phyloP scores from a whole-genome alignment of 306 rosid genomes.

The Sesbania bispinosa region DNA sequence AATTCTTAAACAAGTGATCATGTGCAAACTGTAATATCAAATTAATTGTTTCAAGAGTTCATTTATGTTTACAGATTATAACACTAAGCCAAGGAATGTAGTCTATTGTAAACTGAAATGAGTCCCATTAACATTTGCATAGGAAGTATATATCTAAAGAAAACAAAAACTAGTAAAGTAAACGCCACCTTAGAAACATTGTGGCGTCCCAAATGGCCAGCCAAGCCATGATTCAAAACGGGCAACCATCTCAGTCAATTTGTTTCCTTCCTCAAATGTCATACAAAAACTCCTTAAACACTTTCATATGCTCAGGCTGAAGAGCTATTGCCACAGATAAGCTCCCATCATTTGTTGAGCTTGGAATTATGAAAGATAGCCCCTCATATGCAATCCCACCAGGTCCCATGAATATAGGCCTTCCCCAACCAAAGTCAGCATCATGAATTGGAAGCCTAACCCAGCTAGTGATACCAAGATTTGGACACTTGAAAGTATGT shows the following conservation, averaged over 20 bases:
- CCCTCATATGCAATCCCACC: slow-evolving; percentile 92
- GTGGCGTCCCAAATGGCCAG: too few relatives aligned
- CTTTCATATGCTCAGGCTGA: slow-evolving; percentile 61
- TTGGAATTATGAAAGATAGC: slow-evolving; percentile 61
- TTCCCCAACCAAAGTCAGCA: slow-evolving; percentile 97
- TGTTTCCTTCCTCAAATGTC: slow-evolving; percentile 37
- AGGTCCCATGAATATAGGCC: slow-evolving; percentile 95
- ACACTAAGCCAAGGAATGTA: too few relatives aligned
- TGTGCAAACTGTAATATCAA: slow-evolving; percentile 3
- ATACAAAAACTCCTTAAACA: slow-evolving; percentile 47
- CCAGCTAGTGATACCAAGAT: slow-evolving; percentile 96
- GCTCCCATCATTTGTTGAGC: slow-evolving; percentile 64
- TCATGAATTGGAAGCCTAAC: slow-evolving; percentile 81
- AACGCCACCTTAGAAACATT: too few relatives aligned
- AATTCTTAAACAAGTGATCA: not conserved
- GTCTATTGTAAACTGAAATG: not conserved
- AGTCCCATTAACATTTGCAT: slow-evolving; percentile 21
- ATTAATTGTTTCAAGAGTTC: slow-evolving; percentile 6
- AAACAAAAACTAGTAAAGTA: too few relatives aligned
- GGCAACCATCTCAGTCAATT: not conserved
- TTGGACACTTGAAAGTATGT: slow-evolving; percentile 82
- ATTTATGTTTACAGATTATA: slow-evolving; percentile 25
- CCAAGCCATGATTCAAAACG: not conserved
- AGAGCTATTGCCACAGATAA: slow-evolving; percentile 63
- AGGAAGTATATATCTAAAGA: not conserved